Conservation (phyloP, 257 asterid species). For the Plantago major region DNA sequence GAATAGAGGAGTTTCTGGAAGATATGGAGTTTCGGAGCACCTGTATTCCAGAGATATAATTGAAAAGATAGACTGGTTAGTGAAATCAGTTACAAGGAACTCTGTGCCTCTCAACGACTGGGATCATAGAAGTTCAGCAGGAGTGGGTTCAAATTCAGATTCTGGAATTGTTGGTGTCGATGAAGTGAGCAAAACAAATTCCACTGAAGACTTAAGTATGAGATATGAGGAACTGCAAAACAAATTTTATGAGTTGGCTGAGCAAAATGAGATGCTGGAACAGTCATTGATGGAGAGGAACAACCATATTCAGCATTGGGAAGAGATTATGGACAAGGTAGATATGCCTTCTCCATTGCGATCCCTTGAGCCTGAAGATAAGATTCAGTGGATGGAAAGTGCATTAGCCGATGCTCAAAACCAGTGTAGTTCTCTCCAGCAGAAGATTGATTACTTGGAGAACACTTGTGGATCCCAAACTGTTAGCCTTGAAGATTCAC, state of each 20-base stretch:
- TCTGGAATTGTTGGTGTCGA: slow-evolving; percentile 52
- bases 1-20: slow-evolving; percentile 93
- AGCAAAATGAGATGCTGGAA: slow-evolving; percentile 98
- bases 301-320: slow-evolving; percentile 88
- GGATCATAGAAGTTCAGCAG: slow-evolving; percentile 60
- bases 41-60: slow-evolving; percentile 77
- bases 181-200: slow-evolving; percentile 52
- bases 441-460: slow-evolving; percentile 64
- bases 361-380: slow-evolving; percentile 80
- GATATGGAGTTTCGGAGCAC: slow-evolving; percentile 90
- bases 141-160: slow-evolving; percentile 59
- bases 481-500: slow-evolving; percentile 62
- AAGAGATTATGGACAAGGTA: slow-evolving; percentile 63
- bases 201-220: slow-evolving; percentile 59
- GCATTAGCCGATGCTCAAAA: slow-evolving; percentile 65
- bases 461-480: slow-evolving; percentile 46
- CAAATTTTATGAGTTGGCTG: slow-evolving; percentile 89
- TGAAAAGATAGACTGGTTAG: slow-evolving; percentile 89
- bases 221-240: slow-evolving; percentile 78
- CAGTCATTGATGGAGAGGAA: slow-evolving; percentile 91
- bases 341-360: slow-evolving; percentile 77
- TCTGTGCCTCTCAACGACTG: slow-evolving; percentile 49
- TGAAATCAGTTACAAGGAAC: slow-evolving; percentile 61
- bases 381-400: slow-evolving; percentile 74
- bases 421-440: slow-evolving; percentile 64